A percentile compares a stretch with the other conserved stretches of the same genome.
phyloP scores from a whole-genome alignment of 352 stramenopile species.

The Phytophthora ohioensis region DNA sequence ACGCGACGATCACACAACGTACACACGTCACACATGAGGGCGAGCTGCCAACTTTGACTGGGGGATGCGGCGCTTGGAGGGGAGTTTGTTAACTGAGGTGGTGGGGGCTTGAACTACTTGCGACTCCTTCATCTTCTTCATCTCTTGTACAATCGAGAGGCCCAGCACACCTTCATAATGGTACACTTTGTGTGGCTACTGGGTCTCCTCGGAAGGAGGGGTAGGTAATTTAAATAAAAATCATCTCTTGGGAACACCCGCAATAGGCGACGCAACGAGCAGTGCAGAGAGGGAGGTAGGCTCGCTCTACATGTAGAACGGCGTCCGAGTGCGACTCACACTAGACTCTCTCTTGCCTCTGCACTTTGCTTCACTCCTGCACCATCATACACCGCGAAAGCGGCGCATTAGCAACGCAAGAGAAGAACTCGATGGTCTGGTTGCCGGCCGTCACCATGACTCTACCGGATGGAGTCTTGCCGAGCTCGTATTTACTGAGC shows the following conservation, averaged over 20 bases:
- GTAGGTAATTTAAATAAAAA: constrained; percentile 43
- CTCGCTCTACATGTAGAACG: constrained; percentile 17
- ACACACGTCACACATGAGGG: constrained; percentile 15
- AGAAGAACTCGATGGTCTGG: constrained; percentile 90
- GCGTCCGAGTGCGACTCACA: background rate
- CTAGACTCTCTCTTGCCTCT: constrained; percentile 11
- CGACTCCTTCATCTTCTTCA: constrained; percentile 37
- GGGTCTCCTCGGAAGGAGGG: constrained; percentile 21
- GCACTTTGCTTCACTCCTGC: constrained; percentile 53
- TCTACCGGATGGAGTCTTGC: constrained; percentile 81
- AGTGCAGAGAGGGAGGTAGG: constrained; percentile 8
- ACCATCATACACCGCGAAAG: constrained; percentile 71
- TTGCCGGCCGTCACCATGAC: constrained; percentile 81
- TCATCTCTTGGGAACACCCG: constrained; percentile 35
- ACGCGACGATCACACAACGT: constrained; percentile 38
- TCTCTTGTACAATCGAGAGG: constrained; percentile 43
- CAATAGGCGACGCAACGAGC: constrained; percentile 29
- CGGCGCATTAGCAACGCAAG: constrained; percentile 78
- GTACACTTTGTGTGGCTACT: constrained; percentile 40
- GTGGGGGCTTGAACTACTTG: constrained; percentile 38
- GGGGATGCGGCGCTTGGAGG: constrained; percentile 17
- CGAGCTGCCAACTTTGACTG: constrained; percentile 22
- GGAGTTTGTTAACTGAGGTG: constrained; percentile 16
- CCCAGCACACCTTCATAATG: constrained; percentile 43
- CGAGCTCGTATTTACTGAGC: constrained; percentile 79